Conservation (phyloP, 2,329 filamentous ascomycete genomes). For the Colletotrichum sp. region DNA sequence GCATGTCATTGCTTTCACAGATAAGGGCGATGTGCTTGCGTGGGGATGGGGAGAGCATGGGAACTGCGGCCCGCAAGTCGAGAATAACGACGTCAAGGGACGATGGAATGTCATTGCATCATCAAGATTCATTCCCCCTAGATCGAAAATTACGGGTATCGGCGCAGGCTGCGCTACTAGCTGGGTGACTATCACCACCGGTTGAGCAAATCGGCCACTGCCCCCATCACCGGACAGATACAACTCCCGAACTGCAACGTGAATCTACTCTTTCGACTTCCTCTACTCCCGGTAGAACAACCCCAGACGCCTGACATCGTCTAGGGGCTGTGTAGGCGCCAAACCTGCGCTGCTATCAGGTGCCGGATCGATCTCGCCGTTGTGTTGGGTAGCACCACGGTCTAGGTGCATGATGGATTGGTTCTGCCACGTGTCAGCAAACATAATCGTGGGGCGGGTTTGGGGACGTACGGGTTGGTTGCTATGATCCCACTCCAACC, state of each 20-base stretch:
- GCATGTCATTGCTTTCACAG: constrained; percentile 78
- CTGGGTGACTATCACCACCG: constrained; percentile 65
- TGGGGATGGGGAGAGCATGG: constrained; percentile 99
- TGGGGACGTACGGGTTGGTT: constrained; percentile 61
- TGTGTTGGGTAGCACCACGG: constrained; percentile 35
- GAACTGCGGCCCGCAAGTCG: constrained; percentile 80
- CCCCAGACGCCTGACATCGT: constrained; percentile 62
- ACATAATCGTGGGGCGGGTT: neutral
- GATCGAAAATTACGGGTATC: constrained; percentile 61
- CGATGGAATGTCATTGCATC: constrained; percentile 72
- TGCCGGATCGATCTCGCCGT: constrained; percentile 27
- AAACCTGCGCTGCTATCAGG: constrained; percentile 39
- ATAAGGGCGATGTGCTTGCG: constrained; percentile 70
- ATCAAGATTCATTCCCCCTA: constrained; percentile 56
- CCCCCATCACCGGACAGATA: neutral
- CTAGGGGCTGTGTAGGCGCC: constrained; percentile 76
- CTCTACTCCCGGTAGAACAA: constrained; percentile 38
- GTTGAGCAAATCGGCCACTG: constrained; percentile 27
- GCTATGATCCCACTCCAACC: constrained; percentile 77
- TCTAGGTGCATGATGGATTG: constrained; percentile 48
- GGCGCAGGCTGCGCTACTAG: constrained; percentile 92
- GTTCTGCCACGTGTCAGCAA: constrained; percentile 44
- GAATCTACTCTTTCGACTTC: constrained; percentile 33
- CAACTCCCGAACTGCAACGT: neutral
- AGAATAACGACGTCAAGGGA: constrained; percentile 70